These are phyloP conservation scores for Gracilaria gracilis DNA, from an alignment of 23 red algal species.

Conservation along the genomic window DNA sequence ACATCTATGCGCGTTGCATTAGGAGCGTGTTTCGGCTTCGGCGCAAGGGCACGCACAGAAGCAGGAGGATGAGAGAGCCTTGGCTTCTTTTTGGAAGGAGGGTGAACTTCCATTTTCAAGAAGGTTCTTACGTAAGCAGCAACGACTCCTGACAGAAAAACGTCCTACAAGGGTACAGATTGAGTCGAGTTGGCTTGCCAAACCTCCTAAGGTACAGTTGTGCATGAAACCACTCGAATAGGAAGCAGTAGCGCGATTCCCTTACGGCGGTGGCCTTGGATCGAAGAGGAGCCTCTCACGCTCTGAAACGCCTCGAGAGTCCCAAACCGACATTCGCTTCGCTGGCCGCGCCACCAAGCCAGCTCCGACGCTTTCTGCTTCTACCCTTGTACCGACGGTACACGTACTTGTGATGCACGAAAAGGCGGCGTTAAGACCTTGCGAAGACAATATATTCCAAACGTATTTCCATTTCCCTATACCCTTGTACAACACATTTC, in stretches of 20 bases:
- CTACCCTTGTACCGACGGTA: too few relatives aligned
- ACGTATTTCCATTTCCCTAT: too few relatives aligned
- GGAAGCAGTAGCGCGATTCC: background rate
- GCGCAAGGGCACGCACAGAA: background rate
- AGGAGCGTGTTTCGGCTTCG: background rate
- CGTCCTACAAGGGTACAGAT: background rate
- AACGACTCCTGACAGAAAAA: background rate
- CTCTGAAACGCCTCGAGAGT: background rate
- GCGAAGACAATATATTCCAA: too few relatives aligned
- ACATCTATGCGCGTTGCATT: background rate
- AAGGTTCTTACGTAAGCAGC: background rate
- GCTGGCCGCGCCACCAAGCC: background rate
- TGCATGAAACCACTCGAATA: background rate
- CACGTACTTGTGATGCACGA: too few relatives aligned
- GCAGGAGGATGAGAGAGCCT: background rate
- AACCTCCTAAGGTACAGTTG: background rate
- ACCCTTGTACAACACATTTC: background rate
- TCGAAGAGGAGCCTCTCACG: background rate
- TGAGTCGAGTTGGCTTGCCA: background rate
- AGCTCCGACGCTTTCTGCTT: background rate
- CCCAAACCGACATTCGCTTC: background rate
- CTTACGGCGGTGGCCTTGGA: background rate
- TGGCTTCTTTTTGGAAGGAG: constrained; percentile 16
- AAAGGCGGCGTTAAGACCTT: too few relatives aligned
- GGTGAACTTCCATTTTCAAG: background rate